phyloP scores from a whole-genome alignment of 2,329 filamentous ascomycete species.

The Leptographium lundbergii region DNA sequence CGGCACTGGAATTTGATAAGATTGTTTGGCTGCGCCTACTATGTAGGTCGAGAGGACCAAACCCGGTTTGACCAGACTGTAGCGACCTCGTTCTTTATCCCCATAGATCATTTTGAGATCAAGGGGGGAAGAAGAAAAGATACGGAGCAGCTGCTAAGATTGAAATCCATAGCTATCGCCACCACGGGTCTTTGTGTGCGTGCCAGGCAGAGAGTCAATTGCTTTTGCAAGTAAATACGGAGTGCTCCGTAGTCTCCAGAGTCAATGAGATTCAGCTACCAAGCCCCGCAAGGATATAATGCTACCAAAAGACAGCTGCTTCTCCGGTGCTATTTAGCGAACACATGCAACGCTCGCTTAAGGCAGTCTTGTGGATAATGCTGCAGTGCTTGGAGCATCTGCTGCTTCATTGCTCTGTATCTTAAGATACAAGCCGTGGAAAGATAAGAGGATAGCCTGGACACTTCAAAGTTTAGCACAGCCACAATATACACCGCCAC shows the following conservation, averaged over 20 bases:
- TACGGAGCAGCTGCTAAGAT: background rate
- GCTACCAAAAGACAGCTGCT: background rate
- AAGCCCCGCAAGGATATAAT: background rate
- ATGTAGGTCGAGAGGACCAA: background rate
- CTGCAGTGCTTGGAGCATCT: background rate
- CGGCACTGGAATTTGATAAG: constrained; percentile 1
- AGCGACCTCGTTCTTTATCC: background rate
- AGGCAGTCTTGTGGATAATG: background rate
- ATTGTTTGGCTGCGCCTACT: background rate
- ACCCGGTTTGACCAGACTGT: background rate
- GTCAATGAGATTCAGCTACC: background rate
- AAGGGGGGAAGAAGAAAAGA: background rate
- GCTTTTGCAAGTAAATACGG: background rate
- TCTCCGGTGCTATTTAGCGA: background rate
- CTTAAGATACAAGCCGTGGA: background rate
- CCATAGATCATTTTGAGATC: background rate
- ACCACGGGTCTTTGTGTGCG: background rate
- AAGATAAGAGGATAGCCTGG: background rate
- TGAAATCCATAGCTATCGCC: background rate
- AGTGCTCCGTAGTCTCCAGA: background rate
- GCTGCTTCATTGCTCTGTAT: too few relatives aligned
- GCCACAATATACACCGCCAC: background rate
- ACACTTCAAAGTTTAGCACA: background rate
- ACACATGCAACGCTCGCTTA: background rate
- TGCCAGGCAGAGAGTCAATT: background rate